Evolutionary conservation across 805 yeast species (phyloP).

Genomic region (Pichia membranifaciens): DNA sequence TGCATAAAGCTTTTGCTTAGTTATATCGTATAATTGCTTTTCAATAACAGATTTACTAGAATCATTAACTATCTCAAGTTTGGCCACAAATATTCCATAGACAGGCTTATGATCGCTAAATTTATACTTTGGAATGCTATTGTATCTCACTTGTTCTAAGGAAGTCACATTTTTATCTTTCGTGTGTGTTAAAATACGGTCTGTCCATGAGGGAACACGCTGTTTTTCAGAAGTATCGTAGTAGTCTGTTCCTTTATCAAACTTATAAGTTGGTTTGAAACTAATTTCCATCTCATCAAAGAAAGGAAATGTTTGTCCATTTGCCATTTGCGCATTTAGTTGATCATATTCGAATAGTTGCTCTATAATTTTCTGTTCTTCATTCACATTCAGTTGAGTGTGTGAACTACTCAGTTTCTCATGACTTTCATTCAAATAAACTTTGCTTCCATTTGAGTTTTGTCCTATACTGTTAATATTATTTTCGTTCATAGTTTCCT

Average conservation of each 20-base stretch:
- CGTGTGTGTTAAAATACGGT: constrained; percentile 61
- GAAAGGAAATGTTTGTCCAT: constrained; percentile 72
- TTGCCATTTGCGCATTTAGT: constrained; percentile 65
- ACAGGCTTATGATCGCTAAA: constrained; percentile 94
- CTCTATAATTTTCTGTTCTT: constrained; percentile 12
- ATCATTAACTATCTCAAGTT: constrained; percentile 62
- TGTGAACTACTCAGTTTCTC: constrained; percentile 2
- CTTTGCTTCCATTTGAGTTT: not conserved
- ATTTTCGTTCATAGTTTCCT: not conserved
- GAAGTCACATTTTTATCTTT: constrained; percentile 47
- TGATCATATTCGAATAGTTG: constrained; percentile 70
- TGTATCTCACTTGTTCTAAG: constrained; percentile 55
- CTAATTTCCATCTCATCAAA: constrained; percentile 75
- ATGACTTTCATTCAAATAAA: constrained; percentile 2
- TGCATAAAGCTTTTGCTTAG: constrained; percentile 39
- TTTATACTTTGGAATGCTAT: constrained; percentile 46
- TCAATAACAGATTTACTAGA: constrained; percentile 42
- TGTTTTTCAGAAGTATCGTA: constrained; percentile 91
- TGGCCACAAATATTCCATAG: constrained; percentile 59
- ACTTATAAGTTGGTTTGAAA: constrained; percentile 92
- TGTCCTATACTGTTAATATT: not conserved
- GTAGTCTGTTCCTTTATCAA: constrained; percentile 72
- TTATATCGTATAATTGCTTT: constrained; percentile 49
- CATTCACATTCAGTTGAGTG: constrained; percentile 9
- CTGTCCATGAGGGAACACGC: constrained; percentile 98